Conservation (phyloP, 1,284 basidiomycete genomes). For the Agroathelia rolfsii region DNA sequence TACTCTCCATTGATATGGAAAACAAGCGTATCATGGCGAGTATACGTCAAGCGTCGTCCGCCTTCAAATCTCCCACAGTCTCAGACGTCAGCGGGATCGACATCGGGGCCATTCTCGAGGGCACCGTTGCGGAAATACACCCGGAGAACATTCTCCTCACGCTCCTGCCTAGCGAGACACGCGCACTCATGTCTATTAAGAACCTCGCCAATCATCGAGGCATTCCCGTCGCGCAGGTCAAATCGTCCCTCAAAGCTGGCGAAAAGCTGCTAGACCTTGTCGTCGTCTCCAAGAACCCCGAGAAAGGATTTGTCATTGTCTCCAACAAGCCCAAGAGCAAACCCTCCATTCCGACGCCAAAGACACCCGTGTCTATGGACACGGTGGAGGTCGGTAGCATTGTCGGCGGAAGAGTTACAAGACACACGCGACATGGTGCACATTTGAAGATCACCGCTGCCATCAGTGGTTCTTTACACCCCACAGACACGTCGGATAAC, state of each 20-base stretch:
- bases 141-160: constrained; percentile 74
- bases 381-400: constrained; percentile 62
- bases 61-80: constrained; percentile 34
- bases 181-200: constrained; percentile 78
- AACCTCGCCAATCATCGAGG: constrained; percentile 80
- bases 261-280: constrained; percentile 72
- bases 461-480: constrained; percentile 68
- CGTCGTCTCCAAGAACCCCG: constrained; percentile 84
- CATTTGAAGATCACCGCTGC: constrained; percentile 65
- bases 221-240: constrained; percentile 62
- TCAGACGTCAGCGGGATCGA: constrained; percentile 65
- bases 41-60: constrained; percentile 72
- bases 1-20: constrained; percentile 64
- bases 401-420: constrained; percentile 69
- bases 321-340: constrained; percentile 58
- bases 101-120: constrained; percentile 68
- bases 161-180: constrained; percentile 62
- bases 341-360: constrained; percentile 33
- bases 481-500: constrained; percentile 77
- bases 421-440: constrained; percentile 58
- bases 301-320: constrained; percentile 83
- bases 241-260: constrained; percentile 56
- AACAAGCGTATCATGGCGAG: constrained; percentile 72
- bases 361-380: constrained; percentile 52
- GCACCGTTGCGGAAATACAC: constrained; percentile 69